A percentile compares a stretch with the other conserved stretches of the same genome.
phyloP scores from a whole-genome alignment of 495 filamentous ascomycete genomes.

The Tirmania nivea region DNA sequence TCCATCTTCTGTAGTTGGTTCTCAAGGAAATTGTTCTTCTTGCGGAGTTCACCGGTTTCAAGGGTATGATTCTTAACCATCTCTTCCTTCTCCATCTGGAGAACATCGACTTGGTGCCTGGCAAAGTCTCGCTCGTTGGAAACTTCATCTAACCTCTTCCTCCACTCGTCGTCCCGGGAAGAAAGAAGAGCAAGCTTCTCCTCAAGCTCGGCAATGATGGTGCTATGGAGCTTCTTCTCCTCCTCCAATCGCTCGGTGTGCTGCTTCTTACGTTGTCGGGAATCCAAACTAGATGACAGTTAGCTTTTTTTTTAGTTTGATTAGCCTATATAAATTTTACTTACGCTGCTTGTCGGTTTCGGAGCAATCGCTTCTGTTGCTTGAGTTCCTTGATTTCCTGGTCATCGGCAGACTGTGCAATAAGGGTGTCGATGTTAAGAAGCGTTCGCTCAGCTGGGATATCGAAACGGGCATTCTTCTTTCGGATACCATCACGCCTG shows the following conservation, averaged over 20 bases:
- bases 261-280: conserved; percentile 93
- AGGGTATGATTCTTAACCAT: conserved; percentile 73
- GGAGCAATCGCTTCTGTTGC: conserved; percentile 85
- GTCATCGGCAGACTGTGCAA: conserved; percentile 70
- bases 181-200: conserved; percentile 43
- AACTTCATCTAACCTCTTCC: conserved; percentile 46
- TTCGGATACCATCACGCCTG: conserved; percentile 81
- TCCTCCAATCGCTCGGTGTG: conserved; percentile 94
- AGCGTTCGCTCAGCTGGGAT: conserved; percentile 86
- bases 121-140: conserved; percentile 44
- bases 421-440: conserved; percentile 84
- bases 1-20: conserved; percentile 67
- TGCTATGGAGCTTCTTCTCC: conserved; percentile 78
- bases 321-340: conserved; percentile 21
- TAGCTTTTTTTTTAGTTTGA: conserved; percentile 20
- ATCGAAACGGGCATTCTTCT: conserved; percentile 98
- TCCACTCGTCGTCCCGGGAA: conserved; percentile 35
- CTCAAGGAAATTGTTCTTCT: conserved; percentile 76
- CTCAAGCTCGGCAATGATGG: conserved; percentile 52
- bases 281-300: conserved; percentile 51
- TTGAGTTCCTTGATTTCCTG: conserved; percentile 95
- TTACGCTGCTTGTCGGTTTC: conserved; percentile 93
- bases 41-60: conserved; percentile 84
- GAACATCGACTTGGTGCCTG: conserved; percentile 48
- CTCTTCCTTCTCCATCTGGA: conserved; percentile 78